A percentile compares a stretch with the other conserved stretches of the same genome.
Evolutionary conservation across 2,329 filamentous ascomycete genomes (phyloP).

Genomic region (Didymella sp.): DNA sequence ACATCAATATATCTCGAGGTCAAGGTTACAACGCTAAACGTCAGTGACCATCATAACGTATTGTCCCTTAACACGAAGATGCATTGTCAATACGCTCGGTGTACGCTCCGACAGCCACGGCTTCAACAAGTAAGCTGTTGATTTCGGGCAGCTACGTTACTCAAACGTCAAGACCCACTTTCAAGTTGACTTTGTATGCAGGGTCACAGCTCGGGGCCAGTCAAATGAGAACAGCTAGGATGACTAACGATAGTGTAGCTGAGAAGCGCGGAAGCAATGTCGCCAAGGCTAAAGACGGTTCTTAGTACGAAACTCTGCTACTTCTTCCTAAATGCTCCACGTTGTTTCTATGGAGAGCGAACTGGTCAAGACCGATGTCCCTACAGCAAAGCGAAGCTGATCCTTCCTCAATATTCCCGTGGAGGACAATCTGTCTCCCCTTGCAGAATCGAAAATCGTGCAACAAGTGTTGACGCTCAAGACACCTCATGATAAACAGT

Average conservation of each 20-base stretch:
- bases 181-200: not conserved
- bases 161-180: slow-evolving; percentile 2
- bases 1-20: not conserved
- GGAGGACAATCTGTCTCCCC: too few relatives aligned
- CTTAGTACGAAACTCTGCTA: not conserved
- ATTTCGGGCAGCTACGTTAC: slow-evolving; percentile 5
- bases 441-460: too few relatives aligned
- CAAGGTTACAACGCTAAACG: not conserved
- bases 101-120: not conserved
- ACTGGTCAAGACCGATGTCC: too few relatives aligned
- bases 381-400: too few relatives aligned
- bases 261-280: not conserved
- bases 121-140: too few relatives aligned
- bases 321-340: not conserved
- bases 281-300: not conserved
- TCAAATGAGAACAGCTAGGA: not conserved
- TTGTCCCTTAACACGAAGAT: not conserved
- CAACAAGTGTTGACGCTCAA: too few relatives aligned
- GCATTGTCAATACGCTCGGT: not conserved
- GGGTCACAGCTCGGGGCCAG: not conserved
- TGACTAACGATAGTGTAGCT: not conserved
- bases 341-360: too few relatives aligned
- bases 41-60: not conserved
- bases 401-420: too few relatives aligned
- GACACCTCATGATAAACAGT: too few relatives aligned